phyloP scores from a whole-genome alignment of 1,284 basidiomycete species.

The Sanghuangporus baumii region DNA sequence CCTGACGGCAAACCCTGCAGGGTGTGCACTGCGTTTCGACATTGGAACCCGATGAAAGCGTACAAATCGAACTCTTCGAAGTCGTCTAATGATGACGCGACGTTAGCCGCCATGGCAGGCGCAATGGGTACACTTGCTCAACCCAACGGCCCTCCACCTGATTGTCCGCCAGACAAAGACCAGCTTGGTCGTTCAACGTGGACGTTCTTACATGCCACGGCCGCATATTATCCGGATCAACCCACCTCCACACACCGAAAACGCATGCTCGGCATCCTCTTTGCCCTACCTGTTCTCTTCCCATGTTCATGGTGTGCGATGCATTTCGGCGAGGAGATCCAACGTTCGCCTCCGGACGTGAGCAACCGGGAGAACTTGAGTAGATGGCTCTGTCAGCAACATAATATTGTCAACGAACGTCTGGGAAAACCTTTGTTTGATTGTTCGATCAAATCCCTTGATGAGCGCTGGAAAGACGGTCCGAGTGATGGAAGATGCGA shows the following conservation, averaged over 20 bases:
- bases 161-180: slow-evolving; percentile 87
- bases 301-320: slow-evolving; percentile 82
- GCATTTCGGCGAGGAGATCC: slow-evolving; percentile 71
- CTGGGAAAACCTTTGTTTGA: slow-evolving; percentile 81
- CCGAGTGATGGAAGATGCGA: slow-evolving; percentile 85
- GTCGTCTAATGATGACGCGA: background rate
- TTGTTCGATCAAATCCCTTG: slow-evolving; percentile 61
- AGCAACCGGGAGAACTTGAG: slow-evolving; percentile 63
- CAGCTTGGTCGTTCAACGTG: slow-evolving; percentile 86
- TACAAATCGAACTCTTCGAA: slow-evolving; percentile 17
- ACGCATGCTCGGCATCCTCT: slow-evolving; percentile 77
- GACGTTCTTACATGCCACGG: slow-evolving; percentile 93
- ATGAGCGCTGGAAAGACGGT: slow-evolving; percentile 89
- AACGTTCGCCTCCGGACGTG: slow-evolving; percentile 67
- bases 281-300: slow-evolving; percentile 75
- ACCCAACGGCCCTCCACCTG: slow-evolving; percentile 41
- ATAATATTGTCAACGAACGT: slow-evolving; percentile 86
- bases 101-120: slow-evolving; percentile 30
- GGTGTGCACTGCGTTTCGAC: slow-evolving; percentile 76
- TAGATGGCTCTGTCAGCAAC: slow-evolving; percentile 84
- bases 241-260: slow-evolving; percentile 68
- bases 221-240: slow-evolving; percentile 85
- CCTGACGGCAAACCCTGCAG: slow-evolving; percentile 94
- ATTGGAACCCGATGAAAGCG: slow-evolving; percentile 54
- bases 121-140: slow-evolving; percentile 36